phyloP scores from a whole-genome alignment of 139 green algal genomes.

The Coelastrella sp. region DNA sequence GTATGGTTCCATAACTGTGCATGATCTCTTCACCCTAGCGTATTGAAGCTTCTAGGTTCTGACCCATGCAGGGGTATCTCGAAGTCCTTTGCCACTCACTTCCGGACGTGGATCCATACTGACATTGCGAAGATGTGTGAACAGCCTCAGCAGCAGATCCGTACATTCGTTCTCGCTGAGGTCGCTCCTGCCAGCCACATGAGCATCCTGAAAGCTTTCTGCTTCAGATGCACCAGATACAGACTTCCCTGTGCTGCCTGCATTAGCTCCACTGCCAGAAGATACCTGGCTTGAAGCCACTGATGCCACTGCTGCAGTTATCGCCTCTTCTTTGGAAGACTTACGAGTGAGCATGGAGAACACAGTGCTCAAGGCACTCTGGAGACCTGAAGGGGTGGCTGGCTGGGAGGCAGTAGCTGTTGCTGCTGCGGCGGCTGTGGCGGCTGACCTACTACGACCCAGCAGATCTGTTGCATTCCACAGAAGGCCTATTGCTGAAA shows the following conservation, averaged over 20 bases:
- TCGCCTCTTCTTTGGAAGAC: background rate
- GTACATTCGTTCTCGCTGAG: conserved; percentile 55
- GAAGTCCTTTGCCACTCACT: no score
- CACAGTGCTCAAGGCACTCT: background rate
- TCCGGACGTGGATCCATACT: conserved; percentile 64
- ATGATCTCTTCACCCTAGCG: background rate
- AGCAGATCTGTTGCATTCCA: conserved; percentile 91
- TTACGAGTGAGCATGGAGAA: background rate
- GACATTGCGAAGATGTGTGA: conserved; percentile 51
- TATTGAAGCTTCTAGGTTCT: background rate
- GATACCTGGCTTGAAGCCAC: background rate
- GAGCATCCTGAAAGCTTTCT: conserved; percentile 16
- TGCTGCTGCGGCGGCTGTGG: conserved; percentile 15
- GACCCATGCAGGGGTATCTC: background rate
- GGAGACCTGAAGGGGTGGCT: background rate
- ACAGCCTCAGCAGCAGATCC: conserved; percentile 66
- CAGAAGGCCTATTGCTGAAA: conserved; percentile 90
- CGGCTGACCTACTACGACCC: conserved; percentile 46
- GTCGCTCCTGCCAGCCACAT: conserved; percentile 45
- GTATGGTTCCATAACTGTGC: background rate
- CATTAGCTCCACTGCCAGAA: background rate
- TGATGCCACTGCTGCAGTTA: conserved; percentile 1
- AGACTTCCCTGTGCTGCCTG: no score
- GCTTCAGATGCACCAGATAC: background rate
- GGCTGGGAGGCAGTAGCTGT: background rate